Base-by-base conservation (phyloP, 78 protist genomes). In the Guillardia theta region DNA sequence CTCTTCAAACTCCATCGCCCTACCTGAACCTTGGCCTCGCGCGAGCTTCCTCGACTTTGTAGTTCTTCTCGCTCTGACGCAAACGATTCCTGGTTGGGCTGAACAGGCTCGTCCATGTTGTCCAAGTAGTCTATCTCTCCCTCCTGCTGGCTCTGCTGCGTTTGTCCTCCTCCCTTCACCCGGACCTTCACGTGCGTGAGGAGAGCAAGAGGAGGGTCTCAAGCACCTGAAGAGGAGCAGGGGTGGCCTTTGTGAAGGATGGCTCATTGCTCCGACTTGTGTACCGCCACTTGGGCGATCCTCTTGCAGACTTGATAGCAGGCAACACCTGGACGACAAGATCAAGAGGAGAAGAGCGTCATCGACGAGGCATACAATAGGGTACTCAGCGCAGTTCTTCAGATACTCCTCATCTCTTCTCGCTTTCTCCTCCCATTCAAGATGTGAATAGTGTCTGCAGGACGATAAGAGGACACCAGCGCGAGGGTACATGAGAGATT, bases 351-450 rank as follows among this genome's bases (percentile, higher is more conserved):
- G 45, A 4, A 24, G 15, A 15, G 0, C 1, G 46, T 24, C 36
- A 12, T 36, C 15, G 83, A 24, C 33, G 41, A 12, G 45, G 36
- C 15, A 24, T 4, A 70, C 83, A 4, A 88, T 41, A 0, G 93
- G 93, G 64, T 88, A 88, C 8, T 88, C 93, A 41, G 43, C 21
- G 93, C 54, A 48, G 64, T 88, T 88, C 36, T 43, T 30, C 27
- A 88, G 93, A 33, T 88, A 46, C 44, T 88, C 80, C 19, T 88
- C 93, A 19, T 48, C 78, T 9, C 50, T 41, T 21, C 45, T 18
- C 37, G 58, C 37, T 27, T 88, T 19, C 78, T 88, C 93, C 33
- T 88, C 80, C 93, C 93, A 88, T 45, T 88, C 58, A 30, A 54
- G 80, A 48, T 88, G 93, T 5, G 1, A 24, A 48, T 88, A 88